Evolutionary conservation across 2,329 filamentous ascomycete genomes (phyloP).

Genomic region (Furcasterigmium furcatum): DNA sequence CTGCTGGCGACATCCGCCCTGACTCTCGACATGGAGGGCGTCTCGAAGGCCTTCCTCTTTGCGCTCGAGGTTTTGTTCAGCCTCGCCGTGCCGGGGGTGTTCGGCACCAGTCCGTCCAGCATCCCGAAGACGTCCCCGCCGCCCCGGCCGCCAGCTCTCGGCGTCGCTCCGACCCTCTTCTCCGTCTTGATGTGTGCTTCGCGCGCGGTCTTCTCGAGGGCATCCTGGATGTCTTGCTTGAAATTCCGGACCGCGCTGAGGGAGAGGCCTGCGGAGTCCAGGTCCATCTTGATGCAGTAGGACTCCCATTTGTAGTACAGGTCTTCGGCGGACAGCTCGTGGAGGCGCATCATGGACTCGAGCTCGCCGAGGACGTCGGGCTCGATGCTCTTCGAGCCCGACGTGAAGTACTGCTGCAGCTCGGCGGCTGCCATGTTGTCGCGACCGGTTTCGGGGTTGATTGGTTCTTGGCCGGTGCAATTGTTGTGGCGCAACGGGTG

Average conservation of each 20-base stretch:
- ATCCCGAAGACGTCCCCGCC: conserved; percentile 78
- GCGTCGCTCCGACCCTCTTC: conserved; percentile 60
- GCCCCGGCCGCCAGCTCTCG: conserved; percentile 53
- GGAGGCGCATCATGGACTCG: conserved; percentile 80
- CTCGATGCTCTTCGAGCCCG: conserved; percentile 58
- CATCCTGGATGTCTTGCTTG: conserved; percentile 83
- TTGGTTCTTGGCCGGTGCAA: background rate
- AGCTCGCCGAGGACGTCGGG: conserved; percentile 79
- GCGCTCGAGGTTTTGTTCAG: conserved; percentile 20
- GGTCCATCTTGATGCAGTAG: conserved; percentile 91
- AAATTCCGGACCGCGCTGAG: conserved; percentile 72
- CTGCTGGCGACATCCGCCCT: conserved; percentile 40
- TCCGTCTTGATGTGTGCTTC: conserved; percentile 56
- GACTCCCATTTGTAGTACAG: conserved; percentile 99
- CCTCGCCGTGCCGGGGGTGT: conserved; percentile 44
- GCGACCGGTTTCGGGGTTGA: background rate
- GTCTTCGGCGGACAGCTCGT: conserved; percentile 78
- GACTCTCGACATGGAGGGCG: conserved; percentile 42
- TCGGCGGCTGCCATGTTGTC: conserved; percentile 22
- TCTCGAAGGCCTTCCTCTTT: conserved; percentile 36
- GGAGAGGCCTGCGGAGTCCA: conserved; percentile 69
- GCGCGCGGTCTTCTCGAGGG: conserved; percentile 72
- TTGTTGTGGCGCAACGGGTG: background rate
- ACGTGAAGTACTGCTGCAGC: conserved; percentile 51
- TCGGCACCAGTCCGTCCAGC: conserved; percentile 69